A percentile compares a stretch with the other conserved stretches of the same genome.
Evolutionary conservation across 2,329 filamentous ascomycete genomes (phyloP).

Genomic region (Hypoxylon sp.): DNA sequence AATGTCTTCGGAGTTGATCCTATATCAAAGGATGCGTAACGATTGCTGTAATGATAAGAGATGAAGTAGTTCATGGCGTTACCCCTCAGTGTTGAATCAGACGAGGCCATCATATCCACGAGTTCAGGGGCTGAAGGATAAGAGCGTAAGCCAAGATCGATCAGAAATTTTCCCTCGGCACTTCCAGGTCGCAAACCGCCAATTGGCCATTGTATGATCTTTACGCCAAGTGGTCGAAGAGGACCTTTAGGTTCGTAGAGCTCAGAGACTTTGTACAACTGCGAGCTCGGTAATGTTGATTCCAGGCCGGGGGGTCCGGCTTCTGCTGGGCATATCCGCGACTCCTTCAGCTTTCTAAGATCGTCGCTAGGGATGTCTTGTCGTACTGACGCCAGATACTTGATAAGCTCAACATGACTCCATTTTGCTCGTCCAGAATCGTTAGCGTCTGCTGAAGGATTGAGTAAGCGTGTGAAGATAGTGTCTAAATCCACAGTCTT

Average conservation of each 20-base stretch:
- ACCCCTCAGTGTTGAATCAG: conserved; percentile 71
- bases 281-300: conserved; percentile 64
- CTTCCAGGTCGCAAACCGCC: conserved; percentile 75
- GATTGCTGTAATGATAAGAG: conserved; percentile 81
- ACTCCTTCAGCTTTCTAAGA: conserved; percentile 81
- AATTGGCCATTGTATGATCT: conserved; percentile 86
- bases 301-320: conserved; percentile 70
- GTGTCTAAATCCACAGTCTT: conserved; percentile 96
- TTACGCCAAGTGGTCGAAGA: conserved; percentile 78
- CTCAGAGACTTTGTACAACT: conserved; percentile 80
- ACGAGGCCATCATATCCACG: conserved; percentile 80
- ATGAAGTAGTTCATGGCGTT: conserved; percentile 87
- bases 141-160: conserved; percentile 78
- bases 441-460: conserved; percentile 66
- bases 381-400: conserved; percentile 90
- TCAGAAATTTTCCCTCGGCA: conserved; percentile 81
- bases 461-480: conserved; percentile 89
- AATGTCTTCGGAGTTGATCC: conserved; percentile 70
- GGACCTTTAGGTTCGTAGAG: conserved; percentile 84
- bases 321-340: conserved; percentile 87
- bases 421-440: conserved; percentile 74
- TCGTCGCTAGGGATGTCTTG: conserved; percentile 90
- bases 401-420: conserved; percentile 95
- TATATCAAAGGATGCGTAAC: conserved; percentile 77
- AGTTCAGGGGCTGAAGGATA: conserved; percentile 81